Evolutionary conservation across 2,329 filamentous ascomycete species (phyloP).

Genomic region (Leptographium radiaticola): DNA sequence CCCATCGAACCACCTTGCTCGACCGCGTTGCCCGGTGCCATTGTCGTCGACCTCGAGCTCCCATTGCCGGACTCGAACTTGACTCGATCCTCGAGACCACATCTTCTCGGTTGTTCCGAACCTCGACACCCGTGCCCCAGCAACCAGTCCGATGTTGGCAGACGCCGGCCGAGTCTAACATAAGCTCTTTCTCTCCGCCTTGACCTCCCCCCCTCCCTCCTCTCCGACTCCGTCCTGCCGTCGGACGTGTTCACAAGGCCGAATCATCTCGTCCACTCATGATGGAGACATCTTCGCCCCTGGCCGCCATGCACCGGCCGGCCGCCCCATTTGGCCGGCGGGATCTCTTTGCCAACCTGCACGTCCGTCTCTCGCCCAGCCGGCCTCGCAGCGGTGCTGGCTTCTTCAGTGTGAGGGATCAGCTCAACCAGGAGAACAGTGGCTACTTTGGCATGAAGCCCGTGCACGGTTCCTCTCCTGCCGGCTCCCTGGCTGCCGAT

Average conservation of each 20-base stretch:
- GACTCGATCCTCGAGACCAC: not conserved
- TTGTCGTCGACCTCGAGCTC: not conserved
- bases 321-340: slow-evolving; percentile 47
- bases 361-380: slow-evolving; percentile 33
- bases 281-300: slow-evolving; percentile 90
- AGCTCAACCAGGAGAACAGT: slow-evolving; percentile 32
- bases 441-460: slow-evolving; percentile 74
- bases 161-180: not conserved
- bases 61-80: not conserved
- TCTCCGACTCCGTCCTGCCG: not conserved
- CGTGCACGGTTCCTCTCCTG: slow-evolving; percentile 75
- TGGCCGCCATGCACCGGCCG: slow-evolving; percentile 82
- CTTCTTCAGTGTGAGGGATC: slow-evolving; percentile 70
- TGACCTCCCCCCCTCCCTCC: not conserved
- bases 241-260: slow-evolving; percentile 6
- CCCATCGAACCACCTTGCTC: not conserved
- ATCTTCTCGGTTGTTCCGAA: not conserved
- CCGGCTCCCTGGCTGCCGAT: slow-evolving; percentile 81
- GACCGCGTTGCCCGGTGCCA: not conserved
- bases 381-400: slow-evolving; percentile 27
- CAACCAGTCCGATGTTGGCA: not conserved
- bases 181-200: not conserved
- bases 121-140: not conserved
- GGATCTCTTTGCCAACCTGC: slow-evolving; percentile 40
- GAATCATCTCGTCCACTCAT: slow-evolving; percentile 10